Percentiles rank a stretch among this genome's conserved stretches.
phyloP scores from a whole-genome alignment of 352 stramenopile species.

The Globisporangium solare region DNA sequence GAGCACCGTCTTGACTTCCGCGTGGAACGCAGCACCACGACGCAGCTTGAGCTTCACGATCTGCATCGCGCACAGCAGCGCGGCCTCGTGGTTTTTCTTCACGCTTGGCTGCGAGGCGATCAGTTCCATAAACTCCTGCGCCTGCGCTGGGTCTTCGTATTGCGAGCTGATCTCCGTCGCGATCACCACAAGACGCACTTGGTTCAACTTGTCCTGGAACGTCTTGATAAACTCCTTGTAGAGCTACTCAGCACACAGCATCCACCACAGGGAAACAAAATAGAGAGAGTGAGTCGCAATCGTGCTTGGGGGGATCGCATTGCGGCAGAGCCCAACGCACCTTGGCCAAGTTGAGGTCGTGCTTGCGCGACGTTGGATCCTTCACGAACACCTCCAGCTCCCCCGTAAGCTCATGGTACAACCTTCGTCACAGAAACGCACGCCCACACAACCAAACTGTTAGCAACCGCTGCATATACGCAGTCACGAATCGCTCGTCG shows the following conservation, averaged over 20 bases:
- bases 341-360: conserved; percentile 45
- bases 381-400: conserved; percentile 90
- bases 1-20: conserved; percentile 60
- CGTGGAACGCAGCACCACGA: conserved; percentile 44
- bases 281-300: neutral
- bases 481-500: too few relatives aligned
- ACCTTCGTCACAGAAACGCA: conserved; percentile 42
- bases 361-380: conserved; percentile 60
- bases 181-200: conserved; percentile 91
- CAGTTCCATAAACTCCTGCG: conserved; percentile 69
- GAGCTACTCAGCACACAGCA: conserved; percentile 36
- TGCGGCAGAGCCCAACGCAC: neutral
- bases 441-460: neutral
- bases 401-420: conserved; percentile 98
- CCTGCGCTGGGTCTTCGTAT: conserved; percentile 54
- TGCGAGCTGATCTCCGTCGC: conserved; percentile 87
- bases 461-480: neutral
- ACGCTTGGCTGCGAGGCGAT: conserved; percentile 49
- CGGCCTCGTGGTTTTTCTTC: conserved; percentile 62
- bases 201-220: conserved; percentile 96
- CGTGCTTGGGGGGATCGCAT: neutral
- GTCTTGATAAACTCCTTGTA: conserved; percentile 93
- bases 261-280: neutral
- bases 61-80: conserved; percentile 75
- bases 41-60: conserved; percentile 71